These are phyloP conservation scores for Apocynum venetum DNA, from an alignment of 257 asterid species.

Conservation along the genomic window DNA sequence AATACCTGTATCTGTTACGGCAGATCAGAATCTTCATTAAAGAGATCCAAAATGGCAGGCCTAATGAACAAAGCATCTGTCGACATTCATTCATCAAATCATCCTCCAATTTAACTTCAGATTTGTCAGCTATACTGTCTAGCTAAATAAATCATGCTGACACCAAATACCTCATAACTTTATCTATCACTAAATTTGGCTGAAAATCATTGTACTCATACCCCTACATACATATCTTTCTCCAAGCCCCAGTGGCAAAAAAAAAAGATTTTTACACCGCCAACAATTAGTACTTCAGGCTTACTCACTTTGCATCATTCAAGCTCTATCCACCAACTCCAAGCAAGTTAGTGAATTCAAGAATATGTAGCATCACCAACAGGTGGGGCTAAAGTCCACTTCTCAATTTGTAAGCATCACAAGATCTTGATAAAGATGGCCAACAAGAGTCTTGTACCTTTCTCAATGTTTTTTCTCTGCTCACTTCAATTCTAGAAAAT, in stretches of 20 bases:
- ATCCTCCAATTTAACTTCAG: background rate
- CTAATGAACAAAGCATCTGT: background rate
- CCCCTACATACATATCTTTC: background rate
- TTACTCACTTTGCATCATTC: conserved; percentile 1
- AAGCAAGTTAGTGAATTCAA: conserved; percentile 22
- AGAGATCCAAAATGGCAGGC: background rate
- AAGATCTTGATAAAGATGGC: conserved; percentile 34
- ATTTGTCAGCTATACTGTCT: background rate
- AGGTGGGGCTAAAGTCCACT: conserved; percentile 55
- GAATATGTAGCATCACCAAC: conserved; percentile 21
- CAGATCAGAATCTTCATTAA: background rate
- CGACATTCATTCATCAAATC: background rate
- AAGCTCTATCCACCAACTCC: conserved; percentile 18
- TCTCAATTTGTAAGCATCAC: conserved; percentile 21
- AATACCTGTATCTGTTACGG: background rate
- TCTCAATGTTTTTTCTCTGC: conserved; percentile 46
- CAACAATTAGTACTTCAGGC: background rate
- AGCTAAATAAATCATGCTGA: background rate
- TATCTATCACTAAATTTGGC: background rate
- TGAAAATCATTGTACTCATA: conserved; percentile 3
- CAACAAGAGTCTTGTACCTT: conserved; percentile 57
- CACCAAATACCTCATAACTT: background rate
- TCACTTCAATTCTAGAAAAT: conserved; percentile 35
- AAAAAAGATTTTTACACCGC: background rate
- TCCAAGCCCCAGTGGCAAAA: conserved; percentile 7